Evolutionary conservation across 768 basidiomycete genomes (phyloP).

Genomic region (Goffeauzyma gilvescens): DNA sequence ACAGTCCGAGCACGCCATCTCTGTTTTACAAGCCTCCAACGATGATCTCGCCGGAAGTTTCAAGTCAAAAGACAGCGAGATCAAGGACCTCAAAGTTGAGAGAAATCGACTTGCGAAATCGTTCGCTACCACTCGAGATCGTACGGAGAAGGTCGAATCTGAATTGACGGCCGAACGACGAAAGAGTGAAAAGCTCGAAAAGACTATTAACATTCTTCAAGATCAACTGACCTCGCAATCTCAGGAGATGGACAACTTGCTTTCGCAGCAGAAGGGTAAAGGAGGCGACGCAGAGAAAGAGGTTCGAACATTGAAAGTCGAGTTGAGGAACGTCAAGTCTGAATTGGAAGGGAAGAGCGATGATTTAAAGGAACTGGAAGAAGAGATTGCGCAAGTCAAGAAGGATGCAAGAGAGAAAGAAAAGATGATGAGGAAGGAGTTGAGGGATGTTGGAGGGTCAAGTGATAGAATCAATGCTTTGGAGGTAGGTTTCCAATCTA

Average conservation of each 20-base stretch:
- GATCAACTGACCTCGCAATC: too few species aligned
- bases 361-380: slow-evolving; percentile 1
- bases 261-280: background rate
- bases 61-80: too few species aligned
- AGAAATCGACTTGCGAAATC: too few species aligned
- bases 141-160: too few species aligned
- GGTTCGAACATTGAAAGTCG: background rate
- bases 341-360: background rate
- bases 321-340: background rate
- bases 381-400: background rate
- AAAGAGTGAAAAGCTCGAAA: too few species aligned
- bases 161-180: too few species aligned
- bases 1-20: too few species aligned
- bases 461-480: background rate
- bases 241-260: background rate
- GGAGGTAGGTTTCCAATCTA: background rate
- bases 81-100: too few species aligned
- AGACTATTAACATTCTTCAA: too few species aligned
- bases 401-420: slow-evolving; percentile 1
- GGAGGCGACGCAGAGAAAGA: slow-evolving; percentile 1
- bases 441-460: background rate
- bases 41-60: too few species aligned
- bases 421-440: background rate
- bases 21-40: too few species aligned
- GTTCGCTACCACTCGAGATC: too few species aligned